Conservation (phyloP, 352 stramenopile species). For the Globisporangium iwayamae region DNA sequence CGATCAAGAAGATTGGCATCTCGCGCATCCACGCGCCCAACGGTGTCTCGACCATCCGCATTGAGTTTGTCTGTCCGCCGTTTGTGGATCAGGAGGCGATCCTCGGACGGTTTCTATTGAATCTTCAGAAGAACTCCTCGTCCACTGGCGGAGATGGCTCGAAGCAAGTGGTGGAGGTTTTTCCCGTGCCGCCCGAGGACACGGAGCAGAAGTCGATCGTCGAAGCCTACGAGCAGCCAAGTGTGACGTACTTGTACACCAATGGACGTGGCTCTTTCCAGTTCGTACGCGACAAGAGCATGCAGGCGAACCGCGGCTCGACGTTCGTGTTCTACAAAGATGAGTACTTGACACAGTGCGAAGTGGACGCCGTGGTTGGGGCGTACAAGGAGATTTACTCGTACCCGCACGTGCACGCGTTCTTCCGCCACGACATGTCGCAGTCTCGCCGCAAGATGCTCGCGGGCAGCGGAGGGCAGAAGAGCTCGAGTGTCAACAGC, state of each 20-base stretch:
- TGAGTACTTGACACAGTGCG: constrained; percentile 58
- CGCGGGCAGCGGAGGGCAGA: constrained; percentile 19
- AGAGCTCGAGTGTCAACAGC: background rate
- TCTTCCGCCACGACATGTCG: constrained; percentile 66
- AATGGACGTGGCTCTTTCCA: constrained; percentile 81
- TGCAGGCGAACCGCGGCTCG: constrained; percentile 31
- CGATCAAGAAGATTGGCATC: constrained; percentile 82
- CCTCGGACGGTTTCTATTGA: constrained; percentile 59
- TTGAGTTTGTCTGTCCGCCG: constrained; percentile 74
- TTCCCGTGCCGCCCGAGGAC: constrained; percentile 34
- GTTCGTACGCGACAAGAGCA: constrained; percentile 54
- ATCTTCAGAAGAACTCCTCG: constrained; percentile 35
- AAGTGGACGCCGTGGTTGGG: constrained; percentile 73
- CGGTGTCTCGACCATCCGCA: constrained; percentile 78
- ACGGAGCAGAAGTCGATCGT: constrained; percentile 50
- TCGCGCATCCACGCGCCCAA: constrained; percentile 77
- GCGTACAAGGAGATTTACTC: constrained; percentile 87
- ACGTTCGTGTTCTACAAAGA: constrained; percentile 88
- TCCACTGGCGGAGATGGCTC: background rate
- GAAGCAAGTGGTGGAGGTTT: constrained; percentile 52
- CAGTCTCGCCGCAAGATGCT: constrained; percentile 57
- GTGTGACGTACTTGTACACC: constrained; percentile 69
- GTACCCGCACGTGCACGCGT: constrained; percentile 70
- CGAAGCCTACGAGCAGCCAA: constrained; percentile 65
- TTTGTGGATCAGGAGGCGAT: constrained; percentile 78